phyloP scores from a whole-genome alignment of 1,284 basidiomycete species.

The Leccinum cinnamomeum region DNA sequence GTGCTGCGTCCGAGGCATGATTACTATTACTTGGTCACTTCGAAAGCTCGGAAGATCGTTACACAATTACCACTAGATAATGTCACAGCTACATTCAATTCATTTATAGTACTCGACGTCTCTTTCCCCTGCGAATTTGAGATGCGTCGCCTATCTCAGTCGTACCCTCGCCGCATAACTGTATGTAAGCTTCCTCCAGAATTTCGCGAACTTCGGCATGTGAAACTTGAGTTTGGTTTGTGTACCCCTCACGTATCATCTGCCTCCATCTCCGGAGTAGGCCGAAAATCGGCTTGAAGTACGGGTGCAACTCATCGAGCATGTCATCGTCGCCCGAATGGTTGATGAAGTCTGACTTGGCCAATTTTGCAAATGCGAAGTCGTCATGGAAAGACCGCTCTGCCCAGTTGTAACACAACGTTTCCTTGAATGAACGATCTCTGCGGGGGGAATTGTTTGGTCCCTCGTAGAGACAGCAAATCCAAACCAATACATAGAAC shows the following conservation, averaged over 20 bases:
- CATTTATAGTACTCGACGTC: neutral
- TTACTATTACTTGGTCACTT: too few species aligned
- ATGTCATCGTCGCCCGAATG: neutral
- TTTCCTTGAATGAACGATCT: neutral
- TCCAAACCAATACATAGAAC: neutral
- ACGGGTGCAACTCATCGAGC: neutral
- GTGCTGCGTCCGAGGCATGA: too few species aligned
- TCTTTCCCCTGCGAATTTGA: neutral
- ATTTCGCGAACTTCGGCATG: neutral
- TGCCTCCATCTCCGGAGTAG: neutral
- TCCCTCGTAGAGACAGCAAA: neutral
- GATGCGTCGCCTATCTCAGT: neutral
- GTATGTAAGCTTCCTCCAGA: neutral
- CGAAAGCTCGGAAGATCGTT: too few species aligned
- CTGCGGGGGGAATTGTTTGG: neutral
- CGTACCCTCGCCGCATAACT: neutral
- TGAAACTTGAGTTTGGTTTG: neutral
- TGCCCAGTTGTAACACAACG: neutral
- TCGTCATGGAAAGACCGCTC: neutral
- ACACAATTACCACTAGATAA: too few species aligned
- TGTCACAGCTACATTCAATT: neutral
- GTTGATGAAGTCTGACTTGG: neutral
- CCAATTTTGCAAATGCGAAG: neutral
- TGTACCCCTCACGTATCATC: neutral
- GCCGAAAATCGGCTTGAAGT: neutral